Evolutionary conservation across 1,139 yeast genomes (phyloP), one percentile per base, ranked within the genome.

Genomic region (Scheffersomyces cryptocercus): DNA sequence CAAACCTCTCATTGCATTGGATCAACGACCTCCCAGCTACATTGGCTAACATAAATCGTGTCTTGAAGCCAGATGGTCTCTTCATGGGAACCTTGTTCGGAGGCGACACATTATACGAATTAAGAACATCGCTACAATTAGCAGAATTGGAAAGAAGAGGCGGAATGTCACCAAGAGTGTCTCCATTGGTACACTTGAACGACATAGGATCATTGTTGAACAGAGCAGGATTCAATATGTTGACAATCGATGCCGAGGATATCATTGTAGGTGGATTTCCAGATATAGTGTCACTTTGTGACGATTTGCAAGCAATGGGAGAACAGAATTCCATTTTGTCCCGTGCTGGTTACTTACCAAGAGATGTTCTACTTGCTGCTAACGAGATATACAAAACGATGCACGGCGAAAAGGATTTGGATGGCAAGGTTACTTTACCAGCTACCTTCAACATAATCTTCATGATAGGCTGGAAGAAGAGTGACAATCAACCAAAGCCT

Each of bases 391-490:
- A 88, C 62, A 76, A 73, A 54, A 68, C 81, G 7, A 69, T 88
- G 56, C 95, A 88, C 58, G 95, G 93, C 2, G 85, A 82, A 45
- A 75, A 74, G 12, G 79, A 68, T 43, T 65, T 60, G 2, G 50
- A 62, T n/a, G 80, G 79, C 0, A 62, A 64, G 1, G 60, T 67
- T 15, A 68, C 78, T 1, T 60, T 80, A 35, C 85, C 85, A 1
- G 82, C 78, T 4, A 88, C 96, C 0, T 88, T 81, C 62, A 71
- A 89, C 48, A 78, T 88, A 40, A 81, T 88, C 14, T 85, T 84
- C 59, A 84, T 88, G 88, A 86, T 88, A 60, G 96, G 96, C 1
- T 88, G 96, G 96, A 88, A 87, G 62, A 84, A 84, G 53, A 77
- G 88, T 46, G 78, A 75, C 5, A 60, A 64, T 42, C 89, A 87